phyloP scores from a whole-genome alignment of 805 yeast genomes.

The Tetrapisispora fleetii region DNA sequence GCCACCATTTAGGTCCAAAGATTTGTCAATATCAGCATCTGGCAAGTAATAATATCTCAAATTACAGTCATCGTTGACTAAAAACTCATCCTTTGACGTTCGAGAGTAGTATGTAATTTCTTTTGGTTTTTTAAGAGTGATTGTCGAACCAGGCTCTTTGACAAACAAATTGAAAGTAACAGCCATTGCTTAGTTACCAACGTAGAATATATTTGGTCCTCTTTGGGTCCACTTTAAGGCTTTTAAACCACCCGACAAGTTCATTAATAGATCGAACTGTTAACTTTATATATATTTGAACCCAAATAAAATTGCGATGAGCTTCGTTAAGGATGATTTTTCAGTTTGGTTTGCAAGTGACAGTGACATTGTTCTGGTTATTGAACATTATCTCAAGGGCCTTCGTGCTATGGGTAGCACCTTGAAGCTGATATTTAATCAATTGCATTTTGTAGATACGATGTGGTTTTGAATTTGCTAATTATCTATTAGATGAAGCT shows the following conservation, averaged over 20 bases:
- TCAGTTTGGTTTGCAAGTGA: no score
- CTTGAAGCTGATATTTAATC: no score
- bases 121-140: conserved; percentile 76
- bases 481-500: no score
- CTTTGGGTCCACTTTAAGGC: no score
- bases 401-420: no score
- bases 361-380: no score
- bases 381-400: no score
- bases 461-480: no score
- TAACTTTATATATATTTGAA: background rate
- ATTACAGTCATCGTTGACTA: conserved; percentile 40
- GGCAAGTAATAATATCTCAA: conserved; percentile 76
- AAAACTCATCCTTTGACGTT: conserved; percentile 42
- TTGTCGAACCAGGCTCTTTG: conserved; percentile 44
- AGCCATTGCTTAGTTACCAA: conserved; percentile 14
- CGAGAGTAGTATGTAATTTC: conserved; percentile 65
- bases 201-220: no score
- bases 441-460: no score
- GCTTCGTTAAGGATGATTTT: background rate
- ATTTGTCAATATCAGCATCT: conserved; percentile 52
- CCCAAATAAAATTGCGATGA: background rate
- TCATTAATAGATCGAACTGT: background rate
- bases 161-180: conserved; percentile 24
- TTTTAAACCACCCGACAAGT: no score
- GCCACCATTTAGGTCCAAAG: conserved; percentile 58